These are phyloP conservation scores for Ailanthus altissimus DNA, from an alignment of 345 rosid genomes.

Conservation along the genomic window DNA sequence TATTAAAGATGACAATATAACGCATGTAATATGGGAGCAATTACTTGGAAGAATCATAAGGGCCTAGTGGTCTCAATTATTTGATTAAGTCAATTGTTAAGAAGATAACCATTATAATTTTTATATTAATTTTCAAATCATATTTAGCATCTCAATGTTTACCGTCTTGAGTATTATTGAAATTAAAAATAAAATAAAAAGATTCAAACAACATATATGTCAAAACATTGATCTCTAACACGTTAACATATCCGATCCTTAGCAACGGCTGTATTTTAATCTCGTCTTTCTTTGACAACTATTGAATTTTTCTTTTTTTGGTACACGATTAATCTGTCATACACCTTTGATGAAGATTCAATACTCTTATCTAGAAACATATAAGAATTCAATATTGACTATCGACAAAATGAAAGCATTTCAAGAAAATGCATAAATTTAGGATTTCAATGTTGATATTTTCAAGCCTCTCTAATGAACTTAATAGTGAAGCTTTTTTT, in stretches of 20 bases:
- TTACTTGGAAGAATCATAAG: conserved; percentile 30
- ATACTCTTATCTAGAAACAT: not conserved
- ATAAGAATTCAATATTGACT: not conserved
- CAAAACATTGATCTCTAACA: conserved; percentile 12
- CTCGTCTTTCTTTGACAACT: not conserved
- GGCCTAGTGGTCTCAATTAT: conserved; percentile 30
- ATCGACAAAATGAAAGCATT: not conserved
- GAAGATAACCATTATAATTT: conserved; percentile 16
- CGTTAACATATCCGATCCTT: conserved; percentile 1
- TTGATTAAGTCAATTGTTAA: conserved; percentile 17
- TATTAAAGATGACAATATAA: conserved; percentile 26
- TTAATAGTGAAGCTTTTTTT: no score
- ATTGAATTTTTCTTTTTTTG: not conserved
- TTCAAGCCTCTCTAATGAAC: no score
- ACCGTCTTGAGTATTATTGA: not conserved
- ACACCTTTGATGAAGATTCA: not conserved
- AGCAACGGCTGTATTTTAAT: not conserved
- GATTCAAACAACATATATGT: conserved; percentile 2
- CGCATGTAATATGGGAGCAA: conserved; percentile 29
- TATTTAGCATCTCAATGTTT: conserved; percentile 18
- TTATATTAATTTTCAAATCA: not conserved
- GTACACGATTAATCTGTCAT: not conserved
- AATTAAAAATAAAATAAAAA: not conserved
- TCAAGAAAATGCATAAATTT: not conserved
- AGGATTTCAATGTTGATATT: not conserved